phyloP scores from a whole-genome alignment of 2,329 filamentous ascomycete species.

The Anthostomella pinea region DNA sequence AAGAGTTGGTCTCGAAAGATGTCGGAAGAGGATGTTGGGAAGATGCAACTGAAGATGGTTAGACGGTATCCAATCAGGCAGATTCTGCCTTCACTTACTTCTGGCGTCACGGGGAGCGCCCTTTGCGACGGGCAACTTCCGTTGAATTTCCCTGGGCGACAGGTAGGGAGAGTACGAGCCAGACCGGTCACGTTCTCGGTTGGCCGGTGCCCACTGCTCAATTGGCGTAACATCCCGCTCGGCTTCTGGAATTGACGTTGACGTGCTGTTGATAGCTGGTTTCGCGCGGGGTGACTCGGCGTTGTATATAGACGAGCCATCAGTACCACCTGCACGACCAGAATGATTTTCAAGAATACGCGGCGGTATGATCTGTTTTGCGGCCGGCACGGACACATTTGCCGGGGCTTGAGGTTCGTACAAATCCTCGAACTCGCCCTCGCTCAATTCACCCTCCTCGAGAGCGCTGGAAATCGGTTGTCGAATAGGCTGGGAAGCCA shows the following conservation, averaged over 20 bases:
- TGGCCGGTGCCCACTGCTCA: conserved; percentile 26
- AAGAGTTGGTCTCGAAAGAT: neutral
- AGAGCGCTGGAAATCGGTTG: conserved; percentile 9
- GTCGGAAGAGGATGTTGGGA: conserved; percentile 1
- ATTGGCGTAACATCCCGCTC: conserved; percentile 26
- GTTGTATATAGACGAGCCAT: conserved; percentile 34
- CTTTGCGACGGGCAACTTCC: conserved; percentile 23
- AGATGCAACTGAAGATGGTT: conserved; percentile 2
- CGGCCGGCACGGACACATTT: conserved; percentile 1
- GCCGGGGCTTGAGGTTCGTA: conserved; percentile 43
- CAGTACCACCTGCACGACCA: conserved; percentile 28
- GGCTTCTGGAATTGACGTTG: conserved; percentile 17
- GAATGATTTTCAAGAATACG: conserved; percentile 17
- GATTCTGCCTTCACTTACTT: conserved; percentile 18
- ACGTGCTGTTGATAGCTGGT: conserved; percentile 18
- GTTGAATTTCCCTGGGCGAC: conserved; percentile 46
- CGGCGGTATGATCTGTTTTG: conserved; percentile 6
- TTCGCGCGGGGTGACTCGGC: conserved; percentile 25
- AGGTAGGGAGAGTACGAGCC: conserved; percentile 53
- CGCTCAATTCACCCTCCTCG: conserved; percentile 78
- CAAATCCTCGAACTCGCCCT: conserved; percentile 59
- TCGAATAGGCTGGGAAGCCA: neutral
- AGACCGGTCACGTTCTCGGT: conserved; percentile 42
- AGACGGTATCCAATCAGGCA: conserved; percentile 5
- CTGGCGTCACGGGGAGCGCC: conserved; percentile 15